phyloP scores from a whole-genome alignment of 257 asterid genomes.

The Lithospermum erythrorhizon region DNA sequence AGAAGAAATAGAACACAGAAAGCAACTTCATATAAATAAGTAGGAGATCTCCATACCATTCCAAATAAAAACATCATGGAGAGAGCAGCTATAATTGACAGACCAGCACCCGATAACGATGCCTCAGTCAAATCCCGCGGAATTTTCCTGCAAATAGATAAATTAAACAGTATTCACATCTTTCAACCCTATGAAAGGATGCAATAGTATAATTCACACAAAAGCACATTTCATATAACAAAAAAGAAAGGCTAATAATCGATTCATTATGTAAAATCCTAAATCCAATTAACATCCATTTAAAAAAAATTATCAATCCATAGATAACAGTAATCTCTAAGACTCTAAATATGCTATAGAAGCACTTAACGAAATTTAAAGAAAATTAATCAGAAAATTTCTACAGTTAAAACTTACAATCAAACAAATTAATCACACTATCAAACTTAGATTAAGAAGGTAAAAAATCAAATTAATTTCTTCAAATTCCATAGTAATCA shows the following conservation, averaged over 20 bases:
- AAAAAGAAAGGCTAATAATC: too few species aligned
- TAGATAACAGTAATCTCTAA: not conserved
- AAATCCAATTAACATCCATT: too few species aligned
- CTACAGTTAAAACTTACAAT: too few species aligned
- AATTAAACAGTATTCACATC: not conserved
- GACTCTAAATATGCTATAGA: too few species aligned
- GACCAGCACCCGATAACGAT: slow-evolving; percentile 85
- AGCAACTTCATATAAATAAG: slow-evolving; percentile 1
- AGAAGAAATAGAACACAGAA: not conserved
- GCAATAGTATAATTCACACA: not conserved
- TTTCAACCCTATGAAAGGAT: not conserved
- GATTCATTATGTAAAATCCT: too few species aligned
- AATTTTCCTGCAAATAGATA: slow-evolving; percentile 59
- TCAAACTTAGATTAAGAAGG: not conserved
- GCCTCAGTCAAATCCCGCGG: slow-evolving; percentile 90
- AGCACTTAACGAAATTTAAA: not conserved
- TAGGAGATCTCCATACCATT: slow-evolving; percentile 52
- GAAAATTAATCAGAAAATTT: too few species aligned
- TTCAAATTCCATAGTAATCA: too few species aligned
- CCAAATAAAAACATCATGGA: slow-evolving; percentile 80
- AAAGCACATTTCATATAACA: not conserved
- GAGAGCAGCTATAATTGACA: slow-evolving; percentile 78
- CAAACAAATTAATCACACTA: not conserved
- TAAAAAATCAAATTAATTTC: too few species aligned
- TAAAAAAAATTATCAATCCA: not conserved